Evolutionary conservation across 192 early-diverging fungal species (phyloP), one percentile per base, ranked within the genome.

Genomic region (Haplosporangium gracile): DNA sequence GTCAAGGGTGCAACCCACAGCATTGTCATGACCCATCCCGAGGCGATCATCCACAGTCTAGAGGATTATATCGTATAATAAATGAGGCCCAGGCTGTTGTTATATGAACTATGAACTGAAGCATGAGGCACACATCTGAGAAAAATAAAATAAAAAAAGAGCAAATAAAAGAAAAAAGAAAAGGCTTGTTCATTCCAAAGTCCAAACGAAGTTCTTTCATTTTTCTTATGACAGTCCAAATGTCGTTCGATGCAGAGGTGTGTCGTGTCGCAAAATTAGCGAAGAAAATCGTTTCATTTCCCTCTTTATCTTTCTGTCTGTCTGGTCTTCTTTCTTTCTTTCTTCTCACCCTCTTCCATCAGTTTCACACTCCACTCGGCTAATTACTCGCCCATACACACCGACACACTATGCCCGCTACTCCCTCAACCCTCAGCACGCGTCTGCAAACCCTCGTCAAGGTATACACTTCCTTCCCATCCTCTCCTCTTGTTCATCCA

Each of bases 1-100:
- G 76, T 86, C 1, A 75, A 78, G 24, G 84, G 79, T n/a, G 84
- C 84, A 20, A 81, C 84, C 0, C 84, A 86, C 36, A 86, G 84
- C 42, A 80, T 86, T 68, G 70, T 75, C 18, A 81, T 86, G 79
- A 86, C 84, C 22, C 84, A 86, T 26, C 70, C 75, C 4, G 60
- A 74, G 24, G 57, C 51, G 10, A 77, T 86, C 49, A 74, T 86
- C 63, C 49, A 69, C 40, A 57, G 74, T 20, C 40, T 86, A 8
- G 76, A 81, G 16, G 63, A 24, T 16, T 81, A 77, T 81, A 55
- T 85, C 32, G 60, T 32, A 2, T 65, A 65, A 65, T 65, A 32
- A 13, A 65, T 32, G 29, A 4, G 49, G 18, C 49, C 20, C 16
- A 22, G 49, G 49, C 49, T 51, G 49, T 51, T 51, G 49, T 51